Evolutionary conservation across 768 basidiomycete genomes (phyloP), one percentile per base, ranked within the genome.

Genomic region (Psilocybe sp.): DNA sequence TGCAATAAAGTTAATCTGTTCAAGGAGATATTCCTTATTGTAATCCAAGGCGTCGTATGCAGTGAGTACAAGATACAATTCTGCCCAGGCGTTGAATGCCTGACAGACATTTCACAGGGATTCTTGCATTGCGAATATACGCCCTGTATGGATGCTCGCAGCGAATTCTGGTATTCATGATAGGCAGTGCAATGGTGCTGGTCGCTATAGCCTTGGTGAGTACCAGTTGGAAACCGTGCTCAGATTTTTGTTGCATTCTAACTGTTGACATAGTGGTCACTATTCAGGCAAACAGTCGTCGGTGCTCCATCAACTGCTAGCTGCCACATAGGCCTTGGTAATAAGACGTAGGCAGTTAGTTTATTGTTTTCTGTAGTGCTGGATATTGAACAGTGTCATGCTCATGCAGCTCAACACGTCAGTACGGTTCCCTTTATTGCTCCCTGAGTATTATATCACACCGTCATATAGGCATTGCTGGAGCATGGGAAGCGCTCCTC

Each of bases 401-500:
- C n/a, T 34, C 23, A 32, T 38, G 7, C 40, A 64, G 61, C 14
- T 43, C 61, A 4, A 56, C 56, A 15, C 59, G 60, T 63, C n/a
- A 40, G 49, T 37, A 35, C 10, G 23, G 20, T 37, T 37, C 28
- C 39, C 18, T 19, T 19, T 39, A 7, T 36, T 16, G 2, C 19
- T 36, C 5, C 42, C 16, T 48, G 41, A 39, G 19, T 1, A 44
- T 23, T 11, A 12, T 5, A 38, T 8, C 20, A 37, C n/a, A n/a
- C n/a, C n/a, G 31, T 41, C 10, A 6, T 41, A 19, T 37, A 73
- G 72, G 61, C 19, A 46, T 72, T 35, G 70, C 71, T 7, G 57
- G 52, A 4, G 66, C 76, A 15, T 82, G 80, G 79, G 78, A 80
- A 54, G 74, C 76, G 1, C 68, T 80, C 4, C 75, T 79, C 47